Base-by-base conservation (phyloP, 495 filamentous ascomycete species). In the Aspergillus baeticus region DNA sequence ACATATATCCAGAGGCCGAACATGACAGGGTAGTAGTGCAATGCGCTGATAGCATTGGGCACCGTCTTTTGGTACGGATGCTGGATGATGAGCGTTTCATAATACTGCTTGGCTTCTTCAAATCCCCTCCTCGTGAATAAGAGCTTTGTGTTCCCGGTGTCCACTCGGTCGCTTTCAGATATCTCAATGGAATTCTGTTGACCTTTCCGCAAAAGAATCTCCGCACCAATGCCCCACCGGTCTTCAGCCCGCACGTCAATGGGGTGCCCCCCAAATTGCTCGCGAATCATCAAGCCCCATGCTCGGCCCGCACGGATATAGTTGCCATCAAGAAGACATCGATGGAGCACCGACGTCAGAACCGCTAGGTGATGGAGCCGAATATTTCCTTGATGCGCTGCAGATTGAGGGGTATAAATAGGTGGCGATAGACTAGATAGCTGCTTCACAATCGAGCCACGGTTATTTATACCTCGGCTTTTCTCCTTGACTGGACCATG, bases 161-260 rank as follows among this genome's bases (percentile, higher is more conserved):
- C 17, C 21, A 22, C 29, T 38, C 41, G 23, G 42, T 14, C 21
- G 47, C 33, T 44, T 59, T 48, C 37, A 42, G 37, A 18, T 39
- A 41, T 20, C 18, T 34, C 55, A 11, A 64, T 36, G 6, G 60
- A 51, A 31, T 61, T 38, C 45, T 69, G 62, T 53, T 59, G 51
- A 55, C 69, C 66, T 61, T 75, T 69, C 13, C 79, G 77, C 23
- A 88, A 73, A 43, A 89, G 63, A 41, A 90, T 74, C 60, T 90
- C 87, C 14, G 86, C 86, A 22, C 86, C 87, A 41, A 90, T 81
- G 13, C 84, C 85, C 87, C 87, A 90, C 53, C 81, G 70, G 7
- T 73, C 78, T 52, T 77, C 76, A 17, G 47, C 70, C 29, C 85
- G 74, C 2, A 84, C 65, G 68, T 89, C 84, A 18, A 85, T 60